These are phyloP conservation scores for Tothia fuscella DNA, from an alignment of 2,329 filamentous ascomycete species.

Conservation along the genomic window DNA sequence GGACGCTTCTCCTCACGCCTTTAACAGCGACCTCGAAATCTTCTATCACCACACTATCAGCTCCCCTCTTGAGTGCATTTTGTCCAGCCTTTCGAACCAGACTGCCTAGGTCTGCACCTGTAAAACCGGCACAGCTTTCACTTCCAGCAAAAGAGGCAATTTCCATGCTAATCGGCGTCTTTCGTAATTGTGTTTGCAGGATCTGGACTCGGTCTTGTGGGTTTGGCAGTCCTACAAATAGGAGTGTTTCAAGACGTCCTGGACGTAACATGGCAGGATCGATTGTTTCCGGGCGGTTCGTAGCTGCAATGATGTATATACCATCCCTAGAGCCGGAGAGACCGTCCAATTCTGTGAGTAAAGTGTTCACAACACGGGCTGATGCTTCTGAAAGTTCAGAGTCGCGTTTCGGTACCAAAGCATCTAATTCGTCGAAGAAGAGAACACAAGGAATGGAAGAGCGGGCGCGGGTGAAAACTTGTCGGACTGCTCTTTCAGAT, in stretches of 20 bases:
- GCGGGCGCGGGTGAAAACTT: conserved; percentile 80
- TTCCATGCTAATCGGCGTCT: conserved; percentile 39
- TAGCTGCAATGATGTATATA: conserved; percentile 90
- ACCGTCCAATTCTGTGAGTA: conserved; percentile 89
- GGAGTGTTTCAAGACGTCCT: conserved; percentile 73
- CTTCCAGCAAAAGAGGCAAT: conserved; percentile 55
- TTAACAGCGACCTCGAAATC: conserved; percentile 34
- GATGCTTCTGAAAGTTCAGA: conserved; percentile 67
- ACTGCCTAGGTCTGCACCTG: conserved; percentile 52
- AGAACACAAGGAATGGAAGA: conserved; percentile 84
- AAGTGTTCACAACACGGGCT: conserved; percentile 82
- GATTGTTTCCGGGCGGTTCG: conserved; percentile 92
- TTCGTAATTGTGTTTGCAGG: conserved; percentile 52
- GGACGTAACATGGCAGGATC: conserved; percentile 90
- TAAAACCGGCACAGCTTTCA: conserved; percentile 61
- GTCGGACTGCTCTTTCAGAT: conserved; percentile 82
- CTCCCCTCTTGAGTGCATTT: conserved; percentile 38
- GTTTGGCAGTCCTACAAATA: conserved; percentile 80
- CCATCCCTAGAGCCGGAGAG: conserved; percentile 59
- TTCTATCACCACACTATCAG: conserved; percentile 33
- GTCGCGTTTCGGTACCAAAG: conserved; percentile 74
- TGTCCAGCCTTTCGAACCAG: conserved; percentile 48
- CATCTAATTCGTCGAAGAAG: conserved; percentile 97
- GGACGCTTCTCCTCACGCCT: conserved; percentile 40
- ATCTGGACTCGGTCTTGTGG: conserved; percentile 76